Conservation (phyloP, 139 green algal species). For the Tetraselmis chui region DNA sequence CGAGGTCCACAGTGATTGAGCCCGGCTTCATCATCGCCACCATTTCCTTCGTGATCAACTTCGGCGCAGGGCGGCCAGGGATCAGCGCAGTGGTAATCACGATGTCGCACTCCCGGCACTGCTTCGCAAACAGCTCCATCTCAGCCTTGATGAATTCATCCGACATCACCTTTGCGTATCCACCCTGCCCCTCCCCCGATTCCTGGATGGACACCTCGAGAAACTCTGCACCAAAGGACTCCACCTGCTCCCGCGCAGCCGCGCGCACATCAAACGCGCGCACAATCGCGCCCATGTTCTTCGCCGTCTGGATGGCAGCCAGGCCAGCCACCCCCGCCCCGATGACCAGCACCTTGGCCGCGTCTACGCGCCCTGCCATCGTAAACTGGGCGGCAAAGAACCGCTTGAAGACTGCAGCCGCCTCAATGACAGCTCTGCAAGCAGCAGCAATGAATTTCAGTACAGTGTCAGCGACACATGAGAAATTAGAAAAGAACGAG, state of each 20-base stretch:
- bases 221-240: slow-evolving; percentile 80
- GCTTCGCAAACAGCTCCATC: slow-evolving; percentile 55
- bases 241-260: slow-evolving; percentile 51
- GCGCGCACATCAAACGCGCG: slow-evolving; percentile 73
- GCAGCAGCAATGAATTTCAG: too few relatives aligned
- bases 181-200: slow-evolving; percentile 60
- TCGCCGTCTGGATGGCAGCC: slow-evolving; percentile 59
- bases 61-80: slow-evolving; percentile 65
- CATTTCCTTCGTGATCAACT: slow-evolving; percentile 74
- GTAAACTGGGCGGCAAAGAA: slow-evolving; percentile 90
- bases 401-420: slow-evolving; percentile 62
- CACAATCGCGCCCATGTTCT: slow-evolving; percentile 74
- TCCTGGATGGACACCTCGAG: slow-evolving; percentile 74
- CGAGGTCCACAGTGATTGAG: slow-evolving; percentile 79
- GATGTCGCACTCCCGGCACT: slow-evolving; percentile 82
- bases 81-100: slow-evolving; percentile 78
- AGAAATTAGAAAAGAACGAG: background rate
- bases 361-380: slow-evolving; percentile 62
- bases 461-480: background rate
- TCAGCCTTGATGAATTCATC: slow-evolving; percentile 60
- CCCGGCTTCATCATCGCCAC: slow-evolving; percentile 75
- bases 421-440: slow-evolving; percentile 70
- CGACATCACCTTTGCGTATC: slow-evolving; percentile 82
- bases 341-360: slow-evolving; percentile 61
- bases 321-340: slow-evolving; percentile 69